Base-by-base conservation (phyloP, 2,329 filamentous ascomycete species). In the Aureobasidium musti region DNA sequence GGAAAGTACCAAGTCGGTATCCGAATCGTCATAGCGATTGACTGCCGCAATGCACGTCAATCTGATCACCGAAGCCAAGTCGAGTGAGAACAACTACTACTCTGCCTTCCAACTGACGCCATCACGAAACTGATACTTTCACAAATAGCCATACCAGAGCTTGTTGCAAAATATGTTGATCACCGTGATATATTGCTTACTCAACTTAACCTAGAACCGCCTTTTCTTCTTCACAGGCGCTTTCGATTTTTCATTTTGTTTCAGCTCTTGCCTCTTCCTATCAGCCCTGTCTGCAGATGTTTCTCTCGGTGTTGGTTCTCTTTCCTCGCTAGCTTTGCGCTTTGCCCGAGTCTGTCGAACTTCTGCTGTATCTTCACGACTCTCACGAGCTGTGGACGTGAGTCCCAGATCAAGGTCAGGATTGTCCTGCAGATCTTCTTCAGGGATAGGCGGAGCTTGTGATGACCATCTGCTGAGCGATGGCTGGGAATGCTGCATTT, bases 191-290 rank as follows among this genome's bases (percentile, higher is more conserved):
- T n/a, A 52, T 35, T 39, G 11, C 3, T 30, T 54, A 54, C 61
- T 49, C 45, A 45, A 54, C 61, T 49, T 53, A 45, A 14, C 61
- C 78, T 73, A 86, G 69, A 86, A 86, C 67, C 78, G 84, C 66
- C 84, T 75, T 73, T 83, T 86, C 79, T 87, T 88, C 78, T 84
- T 87, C 21, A 74, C 78, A 11, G 81, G 79, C 63, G 79, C 81
- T 69, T 83, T 84, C 33, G 81, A 80, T 71, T 82, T 83, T 65
- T 76, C 77, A 63, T 82, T 82, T 21, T 82, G 78, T 72, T 86
- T 87, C 68, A 89, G 72, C 71, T 86, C 83, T 59, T 83, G 79
- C 14, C 86, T 78, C 70, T 82, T 86, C 64, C 81, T 78, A 68
- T 86, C 78, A 3, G 85, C 85, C 64, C 80, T 81, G 66, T 87